These are phyloP conservation scores for Vitis labrusca DNA, from an alignment of 164 flowering plant genomes.

Conservation along the genomic window DNA sequence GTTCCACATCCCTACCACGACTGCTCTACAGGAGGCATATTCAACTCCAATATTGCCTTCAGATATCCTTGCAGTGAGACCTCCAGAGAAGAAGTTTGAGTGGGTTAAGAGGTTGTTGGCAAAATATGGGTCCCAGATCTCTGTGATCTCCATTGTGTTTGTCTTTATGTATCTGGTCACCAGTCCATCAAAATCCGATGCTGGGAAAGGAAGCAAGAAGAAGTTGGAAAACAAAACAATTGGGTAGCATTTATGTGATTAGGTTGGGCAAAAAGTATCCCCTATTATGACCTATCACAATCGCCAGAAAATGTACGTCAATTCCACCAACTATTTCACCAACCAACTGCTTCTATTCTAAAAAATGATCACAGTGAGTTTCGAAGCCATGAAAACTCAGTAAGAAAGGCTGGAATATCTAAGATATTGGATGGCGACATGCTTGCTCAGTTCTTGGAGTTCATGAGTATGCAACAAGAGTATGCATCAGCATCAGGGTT, in stretches of 20 bases:
- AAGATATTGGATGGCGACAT: background rate
- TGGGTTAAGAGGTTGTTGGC: conserved; percentile 83
- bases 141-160: conserved; percentile 65
- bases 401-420: conserved; percentile 55
- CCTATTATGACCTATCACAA: too few species aligned
- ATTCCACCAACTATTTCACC: too few species aligned
- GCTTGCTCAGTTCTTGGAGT: conserved; percentile 42
- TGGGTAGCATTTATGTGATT: too few species aligned
- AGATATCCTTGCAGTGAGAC: too few species aligned
- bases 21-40: too few species aligned
- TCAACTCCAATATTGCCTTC: too few species aligned
- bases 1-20: too few species aligned
- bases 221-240: conserved; percentile 24
- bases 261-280: too few species aligned
- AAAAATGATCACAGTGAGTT: conserved; percentile 90
- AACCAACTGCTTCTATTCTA: conserved; percentile 72
- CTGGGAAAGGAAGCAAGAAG: conserved; percentile 77
- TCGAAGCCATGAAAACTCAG: conserved; percentile 80
- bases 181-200: conserved; percentile 72
- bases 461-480: conserved; percentile 85
- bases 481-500: conserved; percentile 37
- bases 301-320: too few species aligned
- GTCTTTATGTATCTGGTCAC: conserved; percentile 65
- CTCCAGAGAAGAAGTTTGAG: conserved; percentile 74
- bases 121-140: conserved; percentile 72